Conservation (phyloP, 1,284 basidiomycete genomes). For the Naganishia sp. region DNA sequence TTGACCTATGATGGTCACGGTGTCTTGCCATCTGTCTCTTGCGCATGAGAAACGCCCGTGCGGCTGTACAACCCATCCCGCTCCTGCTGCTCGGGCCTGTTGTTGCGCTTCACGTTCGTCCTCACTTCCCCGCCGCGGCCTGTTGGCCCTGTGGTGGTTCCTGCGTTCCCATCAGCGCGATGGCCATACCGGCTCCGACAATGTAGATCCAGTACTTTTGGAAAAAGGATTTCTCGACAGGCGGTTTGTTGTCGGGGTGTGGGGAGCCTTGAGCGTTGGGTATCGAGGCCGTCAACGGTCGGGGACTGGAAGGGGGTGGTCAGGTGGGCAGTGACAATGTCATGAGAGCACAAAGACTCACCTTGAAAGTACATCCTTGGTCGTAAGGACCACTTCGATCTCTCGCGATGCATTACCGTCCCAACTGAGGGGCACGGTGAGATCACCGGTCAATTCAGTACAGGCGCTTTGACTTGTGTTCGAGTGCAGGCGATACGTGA, state of each 20-base stretch:
- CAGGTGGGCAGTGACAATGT: neutral
- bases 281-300: constrained; percentile 62
- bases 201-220: constrained; percentile 90
- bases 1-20: no score
- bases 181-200: constrained; percentile 59
- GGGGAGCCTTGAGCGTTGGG: constrained; percentile 61
- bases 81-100: no score
- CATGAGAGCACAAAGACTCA: neutral
- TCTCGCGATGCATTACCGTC: neutral
- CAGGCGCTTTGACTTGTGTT: neutral
- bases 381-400: constrained; percentile 14
- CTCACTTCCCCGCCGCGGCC: neutral
- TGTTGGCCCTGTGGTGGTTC: constrained; percentile 8
- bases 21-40: no score
- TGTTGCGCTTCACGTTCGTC: no score
- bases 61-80: no score
- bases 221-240: constrained; percentile 72
- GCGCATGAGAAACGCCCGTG: no score
- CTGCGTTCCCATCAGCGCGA: constrained; percentile 38
- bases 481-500: constrained; percentile 3
- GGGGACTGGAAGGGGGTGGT: constrained; percentile 10
- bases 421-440: neutral
- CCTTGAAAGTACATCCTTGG: constrained; percentile 12
- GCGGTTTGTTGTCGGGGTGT: constrained; percentile 60
- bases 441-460: neutral